Evolutionary conservation across 345 rosid species (phyloP).

Genomic region (Abelmoschus esculentus): DNA sequence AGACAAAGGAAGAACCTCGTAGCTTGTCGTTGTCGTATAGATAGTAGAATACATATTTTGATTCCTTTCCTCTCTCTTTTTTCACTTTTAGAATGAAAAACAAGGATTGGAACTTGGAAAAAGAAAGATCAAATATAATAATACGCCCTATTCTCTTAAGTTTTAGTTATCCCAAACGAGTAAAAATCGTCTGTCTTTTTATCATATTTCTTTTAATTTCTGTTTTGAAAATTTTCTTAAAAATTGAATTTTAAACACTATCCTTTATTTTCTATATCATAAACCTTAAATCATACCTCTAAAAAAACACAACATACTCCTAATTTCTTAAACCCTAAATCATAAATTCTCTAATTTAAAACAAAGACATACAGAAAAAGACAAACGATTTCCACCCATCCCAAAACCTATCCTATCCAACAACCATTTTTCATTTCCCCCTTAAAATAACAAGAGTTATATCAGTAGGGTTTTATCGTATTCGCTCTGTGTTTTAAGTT

Average conservation of each 20-base stretch:
- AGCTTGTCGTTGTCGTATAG: slow-evolving; percentile 34
- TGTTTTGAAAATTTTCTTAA: too few relatives aligned
- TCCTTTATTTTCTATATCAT: too few relatives aligned
- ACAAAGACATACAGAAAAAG: too few relatives aligned
- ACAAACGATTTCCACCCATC: too few relatives aligned
- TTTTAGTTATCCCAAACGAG: too few relatives aligned
- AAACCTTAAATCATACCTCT: too few relatives aligned
- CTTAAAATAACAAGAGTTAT: neutral
- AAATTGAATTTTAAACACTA: too few relatives aligned
- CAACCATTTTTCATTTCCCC: neutral
- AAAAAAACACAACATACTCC: too few relatives aligned
- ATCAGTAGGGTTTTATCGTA: slow-evolving; percentile 17
- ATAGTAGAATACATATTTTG: slow-evolving; percentile 26
- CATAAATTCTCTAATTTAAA: too few relatives aligned
- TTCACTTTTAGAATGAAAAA: slow-evolving; percentile 3
- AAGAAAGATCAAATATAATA: neutral
- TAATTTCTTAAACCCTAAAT: too few relatives aligned
- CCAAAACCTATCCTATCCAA: neutral
- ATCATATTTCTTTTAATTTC: too few relatives aligned
- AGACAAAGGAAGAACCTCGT: slow-evolving; percentile 48
- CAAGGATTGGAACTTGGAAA: neutral
- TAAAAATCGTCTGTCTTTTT: too few relatives aligned
- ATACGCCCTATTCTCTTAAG: neutral
- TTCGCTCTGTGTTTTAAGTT: slow-evolving; percentile 46
- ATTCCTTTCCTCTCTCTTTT: slow-evolving; percentile 19